These are phyloP conservation scores for Kluyveromyces aestuarii DNA, from an alignment of 805 yeast genomes.

Conservation along the genomic window DNA sequence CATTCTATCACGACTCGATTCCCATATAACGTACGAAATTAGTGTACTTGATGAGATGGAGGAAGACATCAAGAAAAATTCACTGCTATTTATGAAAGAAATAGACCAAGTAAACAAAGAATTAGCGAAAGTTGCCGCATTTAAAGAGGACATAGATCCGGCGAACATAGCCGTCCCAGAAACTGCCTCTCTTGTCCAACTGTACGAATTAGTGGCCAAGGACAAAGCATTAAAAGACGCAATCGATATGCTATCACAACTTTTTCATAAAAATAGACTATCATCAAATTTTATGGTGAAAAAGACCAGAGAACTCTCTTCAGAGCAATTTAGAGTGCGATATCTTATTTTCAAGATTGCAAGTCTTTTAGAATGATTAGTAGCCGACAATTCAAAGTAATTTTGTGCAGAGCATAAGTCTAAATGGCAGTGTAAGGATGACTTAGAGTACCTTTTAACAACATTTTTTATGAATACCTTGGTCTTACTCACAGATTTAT, in stretches of 20 bases:
- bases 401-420: no score
- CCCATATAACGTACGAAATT: conserved; percentile 22
- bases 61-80: conserved; percentile 22
- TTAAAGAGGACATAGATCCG: conserved; percentile 27
- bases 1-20: neutral
- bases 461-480: no score
- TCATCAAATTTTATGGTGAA: conserved; percentile 22
- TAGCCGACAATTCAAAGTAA: neutral
- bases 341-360: conserved; percentile 37
- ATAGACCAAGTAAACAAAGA: conserved; percentile 23
- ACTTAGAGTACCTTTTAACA: no score
- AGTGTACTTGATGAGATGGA: conserved; percentile 20
- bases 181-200: conserved; percentile 46
- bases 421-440: no score
- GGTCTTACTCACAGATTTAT: neutral
- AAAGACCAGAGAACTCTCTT: conserved; percentile 45
- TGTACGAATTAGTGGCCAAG: conserved; percentile 42
- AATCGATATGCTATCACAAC: conserved; percentile 36
- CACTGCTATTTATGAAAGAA: conserved; percentile 21
- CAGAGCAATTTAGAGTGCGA: conserved; percentile 53
- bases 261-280: conserved; percentile 14
- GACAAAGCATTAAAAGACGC: conserved; percentile 69
- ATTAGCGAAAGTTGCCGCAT: conserved; percentile 24
- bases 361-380: conserved; percentile 7
- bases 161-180: conserved; percentile 42